phyloP scores from a whole-genome alignment of 768 basidiomycete genomes.

The Kwoniella pini region DNA sequence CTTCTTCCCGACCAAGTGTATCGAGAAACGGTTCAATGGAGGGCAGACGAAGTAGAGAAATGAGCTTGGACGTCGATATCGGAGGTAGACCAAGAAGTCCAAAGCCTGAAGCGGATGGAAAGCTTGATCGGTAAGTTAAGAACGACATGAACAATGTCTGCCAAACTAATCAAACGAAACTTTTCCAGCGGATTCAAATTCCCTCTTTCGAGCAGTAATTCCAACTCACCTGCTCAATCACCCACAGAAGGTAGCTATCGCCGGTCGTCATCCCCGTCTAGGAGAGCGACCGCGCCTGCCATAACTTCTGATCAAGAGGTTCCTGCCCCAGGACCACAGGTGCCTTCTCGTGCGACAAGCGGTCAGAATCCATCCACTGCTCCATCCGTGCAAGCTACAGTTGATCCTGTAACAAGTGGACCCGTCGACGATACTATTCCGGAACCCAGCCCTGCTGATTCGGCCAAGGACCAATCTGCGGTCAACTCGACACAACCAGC shows the following conservation, averaged over 20 bases:
- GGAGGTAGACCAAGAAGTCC: slow-evolving; percentile 45
- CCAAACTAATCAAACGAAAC: no score
- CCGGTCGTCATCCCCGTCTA: slow-evolving; percentile 6
- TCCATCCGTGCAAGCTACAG: neutral
- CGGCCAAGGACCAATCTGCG: neutral
- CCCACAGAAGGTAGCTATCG: neutral
- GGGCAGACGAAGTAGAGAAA: slow-evolving; percentile 24
- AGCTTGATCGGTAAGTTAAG: slow-evolving; percentile 48
- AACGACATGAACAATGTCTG: no score
- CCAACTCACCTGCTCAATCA: slow-evolving; percentile 15
- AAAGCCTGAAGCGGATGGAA: slow-evolving; percentile 52
- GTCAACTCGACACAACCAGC: neutral
- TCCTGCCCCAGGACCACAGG: neutral
- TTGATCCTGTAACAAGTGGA: neutral
- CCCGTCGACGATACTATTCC: neutral
- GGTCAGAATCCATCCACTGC: neutral
- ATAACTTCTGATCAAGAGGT: slow-evolving; percentile 1
- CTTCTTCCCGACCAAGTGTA: neutral
- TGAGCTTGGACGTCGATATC: slow-evolving; percentile 25
- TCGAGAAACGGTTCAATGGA: slow-evolving; percentile 21
- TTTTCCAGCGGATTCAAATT: slow-evolving; percentile 47
- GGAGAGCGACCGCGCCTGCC: slow-evolving; percentile 7
- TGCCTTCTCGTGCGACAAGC: neutral
- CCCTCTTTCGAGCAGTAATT: slow-evolving; percentile 29
- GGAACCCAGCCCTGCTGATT: neutral